phyloP scores from a whole-genome alignment of 2,329 filamentous ascomycete genomes.

The Xylariaceae sp. region DNA sequence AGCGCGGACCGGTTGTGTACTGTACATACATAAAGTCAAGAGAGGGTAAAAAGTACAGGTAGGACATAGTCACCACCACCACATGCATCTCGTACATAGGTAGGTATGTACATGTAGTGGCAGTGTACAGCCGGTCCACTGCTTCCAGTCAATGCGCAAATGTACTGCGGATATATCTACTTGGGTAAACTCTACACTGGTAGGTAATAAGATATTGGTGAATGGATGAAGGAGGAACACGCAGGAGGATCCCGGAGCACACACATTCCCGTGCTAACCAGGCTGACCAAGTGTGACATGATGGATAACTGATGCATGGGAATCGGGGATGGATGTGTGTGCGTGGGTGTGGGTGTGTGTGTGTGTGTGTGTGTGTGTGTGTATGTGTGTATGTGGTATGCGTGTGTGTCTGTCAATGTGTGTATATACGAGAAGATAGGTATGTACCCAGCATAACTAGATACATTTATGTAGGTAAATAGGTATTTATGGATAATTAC shows the following conservation, averaged over 20 bases:
- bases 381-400: too few relatives aligned
- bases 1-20: conserved; percentile 33
- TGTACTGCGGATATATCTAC: neutral
- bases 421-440: neutral
- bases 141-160: too few relatives aligned
- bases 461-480: too few relatives aligned
- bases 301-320: conserved; percentile 3
- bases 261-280: conserved; percentile 21
- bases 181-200: neutral
- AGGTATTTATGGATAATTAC: neutral
- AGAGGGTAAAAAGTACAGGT: too few relatives aligned
- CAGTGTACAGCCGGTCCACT: too few relatives aligned
- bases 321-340: neutral
- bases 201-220: neutral
- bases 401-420: too few relatives aligned
- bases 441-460: neutral
- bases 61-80: neutral
- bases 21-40: conserved; percentile 11
- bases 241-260: conserved; percentile 22
- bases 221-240: neutral
- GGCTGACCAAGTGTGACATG: conserved; percentile 30
- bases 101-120: neutral
- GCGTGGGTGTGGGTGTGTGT: too few relatives aligned
- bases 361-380: too few relatives aligned
- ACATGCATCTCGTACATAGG: neutral